These are phyloP conservation scores for Effrenium voratum DNA, from an alignment of 73 alveolate species.

Conservation along the genomic window DNA sequence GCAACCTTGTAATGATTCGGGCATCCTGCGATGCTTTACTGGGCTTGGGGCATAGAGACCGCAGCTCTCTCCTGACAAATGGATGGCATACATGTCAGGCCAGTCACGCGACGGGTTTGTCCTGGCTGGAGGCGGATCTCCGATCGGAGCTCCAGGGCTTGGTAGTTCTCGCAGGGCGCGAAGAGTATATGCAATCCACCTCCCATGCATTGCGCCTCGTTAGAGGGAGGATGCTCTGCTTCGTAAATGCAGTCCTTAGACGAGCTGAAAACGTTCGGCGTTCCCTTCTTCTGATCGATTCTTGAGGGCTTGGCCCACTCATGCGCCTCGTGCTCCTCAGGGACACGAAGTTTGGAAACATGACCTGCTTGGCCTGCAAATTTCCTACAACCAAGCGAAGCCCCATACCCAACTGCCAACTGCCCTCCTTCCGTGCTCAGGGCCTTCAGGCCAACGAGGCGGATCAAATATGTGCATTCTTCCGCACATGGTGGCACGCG, in stretches of 20 bases:
- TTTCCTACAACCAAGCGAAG: too few species aligned
- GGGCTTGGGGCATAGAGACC: conserved; percentile 46
- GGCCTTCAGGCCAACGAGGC: too few species aligned
- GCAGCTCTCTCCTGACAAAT: conserved; percentile 67
- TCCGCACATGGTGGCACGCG: too few species aligned
- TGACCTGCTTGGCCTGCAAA: too few species aligned
- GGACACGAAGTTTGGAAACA: too few species aligned
- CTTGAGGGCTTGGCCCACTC: conserved; percentile 27
- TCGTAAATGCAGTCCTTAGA: conserved; percentile 72
- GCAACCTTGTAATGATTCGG: background rate
- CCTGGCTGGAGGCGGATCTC: conserved; percentile 84
- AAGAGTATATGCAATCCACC: background rate
- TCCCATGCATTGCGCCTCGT: conserved; percentile 25
- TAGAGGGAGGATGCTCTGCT: conserved; percentile 61
- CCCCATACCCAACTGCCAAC: too few species aligned
- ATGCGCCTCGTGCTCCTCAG: conserved; percentile 28
- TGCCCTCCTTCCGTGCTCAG: too few species aligned
- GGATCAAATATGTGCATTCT: too few species aligned
- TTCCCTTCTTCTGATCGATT: background rate
- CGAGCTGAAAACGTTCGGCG: background rate
- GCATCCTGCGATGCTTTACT: background rate
- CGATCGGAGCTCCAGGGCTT: conserved; percentile 4
- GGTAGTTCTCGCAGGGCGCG: conserved; percentile 22
- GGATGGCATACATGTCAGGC: background rate
- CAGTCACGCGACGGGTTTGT: background rate